A percentile compares a stretch with the other conserved stretches of the same genome.
phyloP scores from a whole-genome alignment of 1,284 basidiomycete species.

The Heliocybe sulcata region DNA sequence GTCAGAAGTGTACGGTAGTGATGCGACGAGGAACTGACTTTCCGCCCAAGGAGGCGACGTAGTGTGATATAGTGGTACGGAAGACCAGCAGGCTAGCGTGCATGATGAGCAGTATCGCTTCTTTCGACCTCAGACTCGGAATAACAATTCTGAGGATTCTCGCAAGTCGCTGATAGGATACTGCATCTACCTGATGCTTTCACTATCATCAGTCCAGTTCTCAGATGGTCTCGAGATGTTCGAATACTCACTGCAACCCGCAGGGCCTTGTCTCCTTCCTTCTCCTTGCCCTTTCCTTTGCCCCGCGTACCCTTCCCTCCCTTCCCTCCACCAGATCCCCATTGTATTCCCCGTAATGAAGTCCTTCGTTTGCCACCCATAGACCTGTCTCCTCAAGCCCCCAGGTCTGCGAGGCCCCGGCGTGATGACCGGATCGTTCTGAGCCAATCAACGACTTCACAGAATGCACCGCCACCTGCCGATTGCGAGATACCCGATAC shows the following conservation, averaged over 20 bases:
- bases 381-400: too few species aligned
- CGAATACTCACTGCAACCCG: slow-evolving; percentile 56
- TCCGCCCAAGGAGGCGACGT: slow-evolving; percentile 92
- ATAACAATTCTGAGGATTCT: slow-evolving; percentile 85
- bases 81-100: slow-evolving; percentile 87
- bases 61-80: slow-evolving; percentile 88
- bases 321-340: slow-evolving; percentile 23
- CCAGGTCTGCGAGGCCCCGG: too few species aligned
- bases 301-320: slow-evolving; percentile 32
- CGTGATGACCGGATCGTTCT: too few species aligned
- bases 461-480: too few species aligned
- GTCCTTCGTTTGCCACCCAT: too few species aligned
- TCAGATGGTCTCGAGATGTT: not conserved
- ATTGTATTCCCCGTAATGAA: too few species aligned
- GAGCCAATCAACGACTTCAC: too few species aligned
- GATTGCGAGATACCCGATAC: too few species aligned
- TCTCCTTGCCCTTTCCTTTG: slow-evolving; percentile 30
- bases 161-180: slow-evolving; percentile 82
- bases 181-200: slow-evolving; percentile 68
- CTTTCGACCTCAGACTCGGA: slow-evolving; percentile 78
- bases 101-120: slow-evolving; percentile 80
- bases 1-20: not conserved
- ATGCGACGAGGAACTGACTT: slow-evolving; percentile 42
- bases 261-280: slow-evolving; percentile 39
- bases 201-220: slow-evolving; percentile 2